phyloP scores from a whole-genome alignment of 2,329 filamentous ascomycete genomes.

The Diaporthe sp. region DNA sequence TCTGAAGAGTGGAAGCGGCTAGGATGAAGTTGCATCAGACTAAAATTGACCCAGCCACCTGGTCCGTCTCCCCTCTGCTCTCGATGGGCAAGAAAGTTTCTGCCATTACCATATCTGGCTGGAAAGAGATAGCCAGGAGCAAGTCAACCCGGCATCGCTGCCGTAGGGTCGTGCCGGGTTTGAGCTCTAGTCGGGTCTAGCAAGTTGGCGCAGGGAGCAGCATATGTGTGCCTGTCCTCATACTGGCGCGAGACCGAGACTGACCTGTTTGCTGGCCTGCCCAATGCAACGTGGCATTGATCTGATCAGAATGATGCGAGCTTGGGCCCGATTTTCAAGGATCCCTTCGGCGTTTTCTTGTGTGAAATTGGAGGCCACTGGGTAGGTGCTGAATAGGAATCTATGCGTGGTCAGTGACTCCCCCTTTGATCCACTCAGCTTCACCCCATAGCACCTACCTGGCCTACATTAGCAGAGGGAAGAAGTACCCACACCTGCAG shows the following conservation, averaged over 20 bases:
- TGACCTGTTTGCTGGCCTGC: background rate
- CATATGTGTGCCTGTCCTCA: background rate
- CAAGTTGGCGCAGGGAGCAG: conserved; percentile 20
- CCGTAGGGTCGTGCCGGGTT: background rate
- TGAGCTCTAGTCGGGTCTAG: background rate
- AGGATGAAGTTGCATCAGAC: conserved; percentile 33
- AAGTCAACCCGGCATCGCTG: background rate
- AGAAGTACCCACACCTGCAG: conserved; percentile 21
- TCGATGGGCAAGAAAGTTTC: background rate
- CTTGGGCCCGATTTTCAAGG: conserved; percentile 1
- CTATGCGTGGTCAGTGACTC: conserved; percentile 20
- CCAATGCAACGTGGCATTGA: conserved; percentile 24
- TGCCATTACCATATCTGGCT: background rate
- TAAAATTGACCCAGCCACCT: conserved; percentile 31
- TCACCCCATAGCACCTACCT: background rate
- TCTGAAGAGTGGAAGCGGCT: conserved; percentile 27
- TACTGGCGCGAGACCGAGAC: conserved; percentile 6
- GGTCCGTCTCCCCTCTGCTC: background rate
- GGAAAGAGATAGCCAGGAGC: background rate
- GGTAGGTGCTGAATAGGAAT: background rate
- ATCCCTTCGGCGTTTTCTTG: background rate
- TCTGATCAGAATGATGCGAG: conserved; percentile 12
- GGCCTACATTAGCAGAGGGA: conserved; percentile 11
- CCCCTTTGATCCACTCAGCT: conserved; percentile 14
- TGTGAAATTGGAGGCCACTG: background rate